Evolutionary conservation across 108 stramenopile genomes (phyloP).

Genomic region (Chaetoceros muelleri): DNA sequence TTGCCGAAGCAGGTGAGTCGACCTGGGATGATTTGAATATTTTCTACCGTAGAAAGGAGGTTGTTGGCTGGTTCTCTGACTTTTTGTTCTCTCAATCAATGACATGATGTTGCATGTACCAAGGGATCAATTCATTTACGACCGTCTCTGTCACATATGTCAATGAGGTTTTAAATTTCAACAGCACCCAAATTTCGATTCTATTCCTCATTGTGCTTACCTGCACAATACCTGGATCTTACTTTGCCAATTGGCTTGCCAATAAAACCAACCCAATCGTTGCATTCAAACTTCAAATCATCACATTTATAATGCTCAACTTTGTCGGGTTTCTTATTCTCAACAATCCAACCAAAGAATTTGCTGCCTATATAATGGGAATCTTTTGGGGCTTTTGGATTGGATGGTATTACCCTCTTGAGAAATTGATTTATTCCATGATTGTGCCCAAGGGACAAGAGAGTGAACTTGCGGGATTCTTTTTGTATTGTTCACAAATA

Average conservation of each 20-base stretch:
- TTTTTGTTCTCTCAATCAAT: too few species aligned
- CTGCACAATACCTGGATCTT: conserved; percentile 5
- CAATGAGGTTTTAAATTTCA: conserved; percentile 5
- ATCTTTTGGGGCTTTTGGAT: conserved; percentile 6
- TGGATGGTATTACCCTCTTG: conserved; percentile 7
- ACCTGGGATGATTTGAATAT: too few species aligned
- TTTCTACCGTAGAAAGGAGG: too few species aligned
- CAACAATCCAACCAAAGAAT: background rate
- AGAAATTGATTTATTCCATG: conserved; percentile 9
- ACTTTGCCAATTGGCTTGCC: background rate
- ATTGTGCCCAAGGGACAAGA: conserved; percentile 30
- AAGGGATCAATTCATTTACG: conserved; percentile 2
- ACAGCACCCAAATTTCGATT: conserved; percentile 1
- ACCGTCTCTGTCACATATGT: conserved; percentile 11
- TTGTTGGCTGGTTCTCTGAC: too few species aligned
- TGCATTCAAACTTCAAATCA: background rate
- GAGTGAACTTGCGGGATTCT: conserved; percentile 32
- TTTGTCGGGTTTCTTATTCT: background rate
- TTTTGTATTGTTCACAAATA: conserved; percentile 14
- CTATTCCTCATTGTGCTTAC: conserved; percentile 5
- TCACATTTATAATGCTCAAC: background rate
- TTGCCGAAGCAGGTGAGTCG: conserved; percentile 8
- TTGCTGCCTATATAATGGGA: background rate
- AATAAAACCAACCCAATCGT: background rate
- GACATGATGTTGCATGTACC: too few species aligned